A percentile compares a stretch with the other conserved stretches of the same genome.
Conservation (phyloP, 2,329 filamentous ascomycete species). For the Aspergillus vadensis region DNA sequence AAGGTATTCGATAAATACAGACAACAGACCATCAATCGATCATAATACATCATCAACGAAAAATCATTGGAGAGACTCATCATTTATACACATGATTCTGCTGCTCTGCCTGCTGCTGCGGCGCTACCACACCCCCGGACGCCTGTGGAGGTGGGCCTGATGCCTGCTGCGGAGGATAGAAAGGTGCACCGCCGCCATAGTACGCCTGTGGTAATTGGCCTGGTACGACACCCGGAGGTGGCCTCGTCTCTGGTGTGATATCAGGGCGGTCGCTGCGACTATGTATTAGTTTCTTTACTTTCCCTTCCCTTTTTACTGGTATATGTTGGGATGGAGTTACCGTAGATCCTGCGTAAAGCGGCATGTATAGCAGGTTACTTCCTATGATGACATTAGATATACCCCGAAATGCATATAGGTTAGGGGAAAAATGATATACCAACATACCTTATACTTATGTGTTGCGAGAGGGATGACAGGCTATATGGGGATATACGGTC, state of each 20-base stretch:
- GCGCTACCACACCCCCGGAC: slow-evolving; percentile 17
- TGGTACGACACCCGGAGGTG: slow-evolving; percentile 31
- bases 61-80: slow-evolving; percentile 4
- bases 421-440: neutral
- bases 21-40: neutral
- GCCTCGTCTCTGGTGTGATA: slow-evolving; percentile 40
- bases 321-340: slow-evolving; percentile 21
- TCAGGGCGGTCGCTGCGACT: slow-evolving; percentile 37
- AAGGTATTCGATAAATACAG: neutral
- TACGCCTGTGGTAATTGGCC: slow-evolving; percentile 31
- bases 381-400: slow-evolving; percentile 29
- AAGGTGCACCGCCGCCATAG: slow-evolving; percentile 14
- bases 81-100: slow-evolving; percentile 28
- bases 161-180: slow-evolving; percentile 4
- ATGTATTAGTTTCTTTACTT: neutral
- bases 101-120: slow-evolving; percentile 18
- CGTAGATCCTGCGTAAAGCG: slow-evolving; percentile 41
- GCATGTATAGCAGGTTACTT: slow-evolving; percentile 43
- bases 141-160: slow-evolving; percentile 16
- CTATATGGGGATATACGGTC: slow-evolving; percentile 22
- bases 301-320: too few species aligned
- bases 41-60: neutral
- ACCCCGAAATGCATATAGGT: neutral
- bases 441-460: slow-evolving; percentile 43
- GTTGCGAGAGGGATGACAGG: slow-evolving; percentile 42